Evolutionary conservation across 805 yeast genomes (phyloP).

Genomic region (Ogataea henricii): DNA sequence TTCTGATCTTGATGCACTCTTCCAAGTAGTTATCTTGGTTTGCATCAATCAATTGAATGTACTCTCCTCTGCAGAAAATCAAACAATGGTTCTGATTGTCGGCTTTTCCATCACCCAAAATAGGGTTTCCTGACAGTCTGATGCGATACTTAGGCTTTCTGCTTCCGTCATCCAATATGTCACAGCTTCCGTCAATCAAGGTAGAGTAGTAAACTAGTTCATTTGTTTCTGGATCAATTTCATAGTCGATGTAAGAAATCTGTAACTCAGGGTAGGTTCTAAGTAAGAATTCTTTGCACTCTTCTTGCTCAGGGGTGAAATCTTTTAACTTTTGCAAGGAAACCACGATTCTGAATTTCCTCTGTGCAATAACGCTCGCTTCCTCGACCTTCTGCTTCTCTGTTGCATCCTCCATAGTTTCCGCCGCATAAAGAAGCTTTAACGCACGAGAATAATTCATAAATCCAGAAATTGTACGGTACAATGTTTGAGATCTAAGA

Average conservation of each 20-base stretch:
- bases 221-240: constrained; percentile 44
- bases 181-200: constrained; percentile 72
- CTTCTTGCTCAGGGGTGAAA: constrained; percentile 58
- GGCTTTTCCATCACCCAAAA: constrained; percentile 82
- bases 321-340: constrained; percentile 63
- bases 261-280: constrained; percentile 70
- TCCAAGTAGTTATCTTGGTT: constrained; percentile 83
- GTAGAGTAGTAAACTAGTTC: constrained; percentile 57
- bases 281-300: constrained; percentile 57
- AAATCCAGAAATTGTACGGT: constrained; percentile 81
- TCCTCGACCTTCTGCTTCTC: constrained; percentile 43
- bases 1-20: constrained; percentile 78
- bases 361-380: constrained; percentile 56
- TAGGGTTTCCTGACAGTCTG: constrained; percentile 75
- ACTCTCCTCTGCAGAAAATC: constrained; percentile 77
- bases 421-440: constrained; percentile 60
- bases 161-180: constrained; percentile 56
- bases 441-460: constrained; percentile 76
- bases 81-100: constrained; percentile 81
- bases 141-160: constrained; percentile 65
- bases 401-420: constrained; percentile 41
- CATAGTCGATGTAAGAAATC: constrained; percentile 61
- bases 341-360: constrained; percentile 65
- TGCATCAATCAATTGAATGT: constrained; percentile 78
- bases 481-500: constrained; percentile 75